Base-by-base conservation (phyloP, 1,284 basidiomycete genomes). In the Stygiomarasmius scandens region DNA sequence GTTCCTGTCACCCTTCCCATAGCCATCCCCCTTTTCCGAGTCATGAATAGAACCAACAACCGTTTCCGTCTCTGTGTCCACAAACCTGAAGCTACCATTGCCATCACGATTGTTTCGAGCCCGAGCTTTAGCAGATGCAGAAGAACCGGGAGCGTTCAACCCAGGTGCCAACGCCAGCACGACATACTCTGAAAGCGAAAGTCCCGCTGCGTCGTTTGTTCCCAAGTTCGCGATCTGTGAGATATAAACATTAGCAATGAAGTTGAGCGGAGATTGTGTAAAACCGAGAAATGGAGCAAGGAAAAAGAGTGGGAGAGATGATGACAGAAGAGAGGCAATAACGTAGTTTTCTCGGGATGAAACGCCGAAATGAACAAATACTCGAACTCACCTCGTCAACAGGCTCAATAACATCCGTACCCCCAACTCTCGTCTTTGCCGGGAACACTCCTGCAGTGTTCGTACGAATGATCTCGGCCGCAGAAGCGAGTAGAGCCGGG, bases 151-250 rank as follows among this genome's bases (percentile, higher is more conserved):
- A 14, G 71, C 68, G 16, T 19, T 41, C 12, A 71, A 58, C 48
- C 68, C 66, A 2, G 73, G 72, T 5, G 72, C 72, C 32, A 74
- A 71, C 0, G 71, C 74, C 12, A 78, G 66, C 1, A 76, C 69
- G 1, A 70, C 74, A 60, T 76, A 77, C 63, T 77, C 70, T 8
- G 70, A 64, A 16, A 78, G 59, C 1, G 75, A 75, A 2, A 73
- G 65, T 36, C 70, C 68, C 1, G 69, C 72, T 2, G 74, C 69
- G 55, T 77, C 77, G 57, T 77, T 78, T 9, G 77, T 77, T 0
- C 63, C 69, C 20, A 77, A 56, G 49, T 76, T 75, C 1, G 65
- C 66, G 38, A 78, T 77, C 73, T 76, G n/a, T n/a, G n/a, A n/a
- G n/a, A n/a, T n/a, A n/a, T n/a, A n/a, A n/a, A n/a, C 32, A 14